A percentile compares a stretch with the other conserved stretches of the same genome.
phyloP scores from a whole-genome alignment of 495 filamentous ascomycete species.

The Xylaria palmicola region DNA sequence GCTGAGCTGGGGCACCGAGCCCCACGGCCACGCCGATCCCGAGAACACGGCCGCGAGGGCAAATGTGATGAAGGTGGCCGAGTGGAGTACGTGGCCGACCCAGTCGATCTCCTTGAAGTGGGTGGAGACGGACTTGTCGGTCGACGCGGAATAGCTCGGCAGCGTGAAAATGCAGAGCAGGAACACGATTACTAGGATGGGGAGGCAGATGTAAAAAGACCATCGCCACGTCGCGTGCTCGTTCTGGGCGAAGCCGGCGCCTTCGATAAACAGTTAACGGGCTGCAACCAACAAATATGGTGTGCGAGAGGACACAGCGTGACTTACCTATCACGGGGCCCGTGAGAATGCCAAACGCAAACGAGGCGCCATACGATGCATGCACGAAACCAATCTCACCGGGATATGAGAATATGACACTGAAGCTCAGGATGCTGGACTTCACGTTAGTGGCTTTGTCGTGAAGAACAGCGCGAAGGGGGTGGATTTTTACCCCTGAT shows the following conservation, averaged over 20 bases:
- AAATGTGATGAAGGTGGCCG: constrained; percentile 18
- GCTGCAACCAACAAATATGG: background rate
- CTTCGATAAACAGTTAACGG: background rate
- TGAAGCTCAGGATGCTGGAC: constrained; percentile 36
- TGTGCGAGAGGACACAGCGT: background rate
- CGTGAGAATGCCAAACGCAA: constrained; percentile 51
- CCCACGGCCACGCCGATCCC: constrained; percentile 47
- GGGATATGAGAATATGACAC: constrained; percentile 43
- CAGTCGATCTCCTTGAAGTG: constrained; percentile 43
- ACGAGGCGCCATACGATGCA: constrained; percentile 38
- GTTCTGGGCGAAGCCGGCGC: constrained; percentile 50
- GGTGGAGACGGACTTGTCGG: constrained; percentile 27
- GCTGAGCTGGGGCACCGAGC: constrained; percentile 12
- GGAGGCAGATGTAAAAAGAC: constrained; percentile 66
- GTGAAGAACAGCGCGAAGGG: background rate
- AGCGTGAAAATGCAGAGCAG: constrained; percentile 55
- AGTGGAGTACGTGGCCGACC: constrained; percentile 28
- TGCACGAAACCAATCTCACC: constrained; percentile 49
- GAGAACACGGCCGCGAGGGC: constrained; percentile 18
- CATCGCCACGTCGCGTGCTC: constrained; percentile 52
- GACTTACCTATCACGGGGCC: constrained; percentile 58
- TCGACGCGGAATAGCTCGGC: constrained; percentile 46
- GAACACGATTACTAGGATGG: constrained; percentile 49
- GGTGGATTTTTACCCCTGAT: constrained; percentile 34
- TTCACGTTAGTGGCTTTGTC: constrained; percentile 9